Conservation (phyloP, 2,329 filamentous ascomycete genomes). For the Furcasterigmium furcatum region DNA sequence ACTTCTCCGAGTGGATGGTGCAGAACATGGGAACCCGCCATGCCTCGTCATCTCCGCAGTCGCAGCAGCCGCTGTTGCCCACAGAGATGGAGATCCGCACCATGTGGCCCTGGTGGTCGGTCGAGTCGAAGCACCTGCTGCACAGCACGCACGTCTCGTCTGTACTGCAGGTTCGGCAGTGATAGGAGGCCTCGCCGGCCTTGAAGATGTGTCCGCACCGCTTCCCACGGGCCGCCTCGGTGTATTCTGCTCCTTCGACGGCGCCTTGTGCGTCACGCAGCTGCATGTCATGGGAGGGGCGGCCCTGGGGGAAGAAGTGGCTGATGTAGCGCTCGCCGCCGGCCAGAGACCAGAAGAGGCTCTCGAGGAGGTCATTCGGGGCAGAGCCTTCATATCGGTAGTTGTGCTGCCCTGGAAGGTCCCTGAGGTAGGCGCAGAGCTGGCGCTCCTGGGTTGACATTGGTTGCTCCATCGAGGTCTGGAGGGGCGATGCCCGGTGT, state of each 20-base stretch:
- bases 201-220: constrained; percentile 98
- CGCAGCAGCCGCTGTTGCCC: constrained; percentile 93
- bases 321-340: constrained; percentile 71
- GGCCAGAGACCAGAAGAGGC: constrained; percentile 84
- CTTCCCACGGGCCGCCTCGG: constrained; percentile 84
- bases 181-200: constrained; percentile 87
- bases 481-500: too few species aligned
- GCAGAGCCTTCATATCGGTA: constrained; percentile 76
- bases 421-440: constrained; percentile 79
- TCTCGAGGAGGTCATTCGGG: constrained; percentile 67
- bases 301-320: constrained; percentile 78
- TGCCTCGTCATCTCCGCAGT: constrained; percentile 93
- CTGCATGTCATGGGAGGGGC: constrained; percentile 64
- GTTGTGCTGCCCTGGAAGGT: constrained; percentile 68
- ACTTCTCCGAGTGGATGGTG: constrained; percentile 79
- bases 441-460: constrained; percentile 71
- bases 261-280: constrained; percentile 85
- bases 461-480: constrained; percentile 41
- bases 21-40: constrained; percentile 88
- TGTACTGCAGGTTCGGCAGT: constrained; percentile 88
- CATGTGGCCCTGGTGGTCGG: constrained; percentile 90
- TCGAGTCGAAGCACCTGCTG: constrained; percentile 90
- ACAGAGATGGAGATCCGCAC: constrained; percentile 85
- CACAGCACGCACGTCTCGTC: constrained; percentile 97
- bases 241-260: constrained; percentile 93